Evolutionary conservation across 1,284 basidiomycete genomes (phyloP).

Genomic region (Trametes sp.): DNA sequence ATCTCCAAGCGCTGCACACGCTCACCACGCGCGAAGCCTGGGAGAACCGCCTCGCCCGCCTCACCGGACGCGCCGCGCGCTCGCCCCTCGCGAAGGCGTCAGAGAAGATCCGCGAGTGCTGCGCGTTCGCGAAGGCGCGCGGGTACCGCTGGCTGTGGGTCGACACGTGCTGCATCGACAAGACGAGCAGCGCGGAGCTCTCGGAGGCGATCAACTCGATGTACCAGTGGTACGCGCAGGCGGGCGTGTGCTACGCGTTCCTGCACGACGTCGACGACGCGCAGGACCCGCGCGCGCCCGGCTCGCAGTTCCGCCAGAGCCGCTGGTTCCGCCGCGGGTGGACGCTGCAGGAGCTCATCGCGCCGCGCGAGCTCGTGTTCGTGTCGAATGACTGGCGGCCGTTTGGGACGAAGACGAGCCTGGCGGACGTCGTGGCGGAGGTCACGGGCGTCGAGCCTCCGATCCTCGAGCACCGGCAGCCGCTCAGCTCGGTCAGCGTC

Average conservation of each 20-base stretch:
- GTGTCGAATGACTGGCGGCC: constrained; percentile 9
- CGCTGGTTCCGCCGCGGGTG: constrained; percentile 19
- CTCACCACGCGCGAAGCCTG: constrained; percentile 1
- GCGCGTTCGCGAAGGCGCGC: constrained; percentile 14
- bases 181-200: constrained; percentile 23
- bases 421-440: constrained; percentile 16
- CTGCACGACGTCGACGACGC: constrained; percentile 17
- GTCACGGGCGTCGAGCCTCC: constrained; percentile 14
- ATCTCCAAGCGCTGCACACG: constrained; percentile 12
- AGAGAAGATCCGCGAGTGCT: constrained; percentile 21
- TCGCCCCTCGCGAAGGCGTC: constrained; percentile 9
- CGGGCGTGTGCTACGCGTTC: constrained; percentile 21
- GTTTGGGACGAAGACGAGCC: constrained; percentile 16
- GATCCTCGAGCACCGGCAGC: constrained; percentile 5
- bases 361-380: constrained; percentile 14
- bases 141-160: constrained; percentile 19
- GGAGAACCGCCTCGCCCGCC: background rate
- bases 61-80: background rate
- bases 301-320: constrained; percentile 21
- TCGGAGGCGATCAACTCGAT: constrained; percentile 25
- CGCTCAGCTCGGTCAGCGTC: constrained; percentile 11
- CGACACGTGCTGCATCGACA: constrained; percentile 25
- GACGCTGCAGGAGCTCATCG: constrained; percentile 24
- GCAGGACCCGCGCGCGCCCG: constrained; percentile 10
- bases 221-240: constrained; percentile 20